phyloP scores from a whole-genome alignment of 257 asterid species.

The Nicotiana undulata region DNA sequence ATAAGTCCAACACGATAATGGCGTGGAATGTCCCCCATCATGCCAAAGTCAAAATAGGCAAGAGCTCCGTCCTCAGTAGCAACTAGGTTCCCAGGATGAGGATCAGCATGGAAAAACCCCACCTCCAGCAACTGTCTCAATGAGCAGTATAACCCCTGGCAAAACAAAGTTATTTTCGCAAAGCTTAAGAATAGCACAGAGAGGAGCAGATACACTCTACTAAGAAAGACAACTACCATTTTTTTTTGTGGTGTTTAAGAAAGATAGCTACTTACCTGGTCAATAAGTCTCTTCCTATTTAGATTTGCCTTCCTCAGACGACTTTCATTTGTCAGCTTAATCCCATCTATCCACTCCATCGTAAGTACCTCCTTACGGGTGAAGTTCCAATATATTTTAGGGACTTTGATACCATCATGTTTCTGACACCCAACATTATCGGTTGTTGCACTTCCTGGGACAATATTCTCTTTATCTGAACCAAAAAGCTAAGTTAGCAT shows the following conservation, averaged over 20 bases:
- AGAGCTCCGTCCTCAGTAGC: conserved; percentile 82
- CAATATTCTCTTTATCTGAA: conserved; percentile 35
- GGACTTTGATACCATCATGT: conserved; percentile 58
- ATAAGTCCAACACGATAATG: conserved; percentile 96
- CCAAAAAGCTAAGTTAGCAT: conserved; percentile 12
- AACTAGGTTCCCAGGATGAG: conserved; percentile 98
- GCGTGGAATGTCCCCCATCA: conserved; percentile 98
- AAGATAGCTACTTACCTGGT: conserved; percentile 48
- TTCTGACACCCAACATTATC: conserved; percentile 23
- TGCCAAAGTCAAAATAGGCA: conserved; percentile 97
- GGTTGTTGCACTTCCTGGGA: conserved; percentile 20
- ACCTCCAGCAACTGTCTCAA: conserved; percentile 94
- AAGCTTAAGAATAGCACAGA: background rate
- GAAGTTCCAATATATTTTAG: conserved; percentile 85
- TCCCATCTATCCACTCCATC: conserved; percentile 98
- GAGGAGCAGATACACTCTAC: background rate
- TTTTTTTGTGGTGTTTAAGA: background rate
- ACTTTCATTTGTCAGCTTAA: conserved; percentile 69
- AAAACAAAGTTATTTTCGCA: background rate
- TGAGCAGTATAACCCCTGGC: conserved; percentile 87
- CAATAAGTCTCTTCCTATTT: conserved; percentile 70
- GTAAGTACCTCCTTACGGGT: conserved; percentile 90
- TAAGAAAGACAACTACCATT: background rate
- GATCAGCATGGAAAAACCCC: conserved; percentile 98
- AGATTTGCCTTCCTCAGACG: conserved; percentile 68